A percentile compares a stretch with the other conserved stretches of the same genome.
Conservation (phyloP, 768 basidiomycete genomes). For the Suillus weaverae region DNA sequence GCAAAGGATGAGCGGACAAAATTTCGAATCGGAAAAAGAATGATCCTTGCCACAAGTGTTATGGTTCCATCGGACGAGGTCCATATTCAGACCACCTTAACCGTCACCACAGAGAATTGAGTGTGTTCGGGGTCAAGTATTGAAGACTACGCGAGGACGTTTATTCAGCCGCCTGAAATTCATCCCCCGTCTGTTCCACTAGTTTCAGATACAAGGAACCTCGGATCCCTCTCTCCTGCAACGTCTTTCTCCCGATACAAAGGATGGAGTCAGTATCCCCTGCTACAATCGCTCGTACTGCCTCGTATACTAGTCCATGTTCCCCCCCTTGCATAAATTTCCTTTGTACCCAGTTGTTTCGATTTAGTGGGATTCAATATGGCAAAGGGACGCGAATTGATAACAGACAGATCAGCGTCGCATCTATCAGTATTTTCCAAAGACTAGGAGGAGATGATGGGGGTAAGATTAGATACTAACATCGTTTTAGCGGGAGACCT, state of each 20-base stretch:
- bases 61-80: not conserved
- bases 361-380: not conserved
- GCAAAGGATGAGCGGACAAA: not conserved
- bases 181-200: not conserved
- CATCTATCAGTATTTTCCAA: not conserved
- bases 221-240: not conserved
- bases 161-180: not conserved
- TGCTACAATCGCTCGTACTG: not conserved
- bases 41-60: not conserved
- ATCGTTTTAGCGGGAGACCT: not conserved
- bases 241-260: not conserved
- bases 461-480: not conserved
- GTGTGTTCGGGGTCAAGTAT: not conserved
- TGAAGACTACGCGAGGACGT: not conserved
- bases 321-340: not conserved
- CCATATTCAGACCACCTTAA: not conserved
- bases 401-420: not conserved
- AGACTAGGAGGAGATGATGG: not conserved
- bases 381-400: not conserved
- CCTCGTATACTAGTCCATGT: too few species aligned
- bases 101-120: not conserved
- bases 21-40: not conserved
- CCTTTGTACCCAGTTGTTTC: not conserved
- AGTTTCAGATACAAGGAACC: not conserved
- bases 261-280: not conserved